These are phyloP conservation scores for Helianthus tuberosus DNA, from an alignment of 129 eudicot genomes.

Conservation along the genomic window DNA sequence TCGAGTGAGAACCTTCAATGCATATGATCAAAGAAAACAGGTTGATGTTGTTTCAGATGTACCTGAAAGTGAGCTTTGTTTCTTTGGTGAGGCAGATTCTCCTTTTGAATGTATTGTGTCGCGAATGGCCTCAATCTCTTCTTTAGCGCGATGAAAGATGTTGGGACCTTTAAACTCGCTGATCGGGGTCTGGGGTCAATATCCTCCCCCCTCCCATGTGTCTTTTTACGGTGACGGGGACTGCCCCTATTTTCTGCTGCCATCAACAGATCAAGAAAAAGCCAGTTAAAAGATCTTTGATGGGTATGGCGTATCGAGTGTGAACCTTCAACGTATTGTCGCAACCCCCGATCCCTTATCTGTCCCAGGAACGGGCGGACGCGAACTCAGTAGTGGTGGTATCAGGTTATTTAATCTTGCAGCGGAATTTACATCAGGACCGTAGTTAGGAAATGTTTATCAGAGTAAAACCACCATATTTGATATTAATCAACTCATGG, in stretches of 20 bases:
- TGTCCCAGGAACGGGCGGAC: too few species aligned
- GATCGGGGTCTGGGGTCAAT: constrained; percentile 61
- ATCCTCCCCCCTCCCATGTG: constrained; percentile 73
- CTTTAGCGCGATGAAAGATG: constrained; percentile 75
- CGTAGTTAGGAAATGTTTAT: too few species aligned
- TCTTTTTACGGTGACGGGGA: constrained; percentile 57
- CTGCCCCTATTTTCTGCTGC: constrained; percentile 36
- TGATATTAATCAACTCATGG: too few species aligned
- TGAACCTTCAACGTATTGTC: too few species aligned
- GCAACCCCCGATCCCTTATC: too few species aligned
- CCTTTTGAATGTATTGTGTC: constrained; percentile 64
- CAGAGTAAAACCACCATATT: too few species aligned
- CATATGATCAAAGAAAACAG: not conserved
- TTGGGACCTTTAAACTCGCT: constrained; percentile 73
- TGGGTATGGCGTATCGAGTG: not conserved
- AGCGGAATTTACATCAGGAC: too few species aligned
- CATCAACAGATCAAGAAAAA: not conserved
- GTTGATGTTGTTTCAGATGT: not conserved
- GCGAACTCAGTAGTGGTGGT: too few species aligned
- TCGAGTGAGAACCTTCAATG: constrained; percentile 1
- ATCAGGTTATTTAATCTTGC: too few species aligned
- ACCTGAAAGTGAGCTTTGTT: constrained; percentile 42
- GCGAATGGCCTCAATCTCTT: constrained; percentile 76
- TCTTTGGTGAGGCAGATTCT: constrained; percentile 51
- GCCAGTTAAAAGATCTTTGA: not conserved